Conservation (phyloP, 2,329 filamentous ascomycete species). For the Magnaporthales sp. region DNA sequence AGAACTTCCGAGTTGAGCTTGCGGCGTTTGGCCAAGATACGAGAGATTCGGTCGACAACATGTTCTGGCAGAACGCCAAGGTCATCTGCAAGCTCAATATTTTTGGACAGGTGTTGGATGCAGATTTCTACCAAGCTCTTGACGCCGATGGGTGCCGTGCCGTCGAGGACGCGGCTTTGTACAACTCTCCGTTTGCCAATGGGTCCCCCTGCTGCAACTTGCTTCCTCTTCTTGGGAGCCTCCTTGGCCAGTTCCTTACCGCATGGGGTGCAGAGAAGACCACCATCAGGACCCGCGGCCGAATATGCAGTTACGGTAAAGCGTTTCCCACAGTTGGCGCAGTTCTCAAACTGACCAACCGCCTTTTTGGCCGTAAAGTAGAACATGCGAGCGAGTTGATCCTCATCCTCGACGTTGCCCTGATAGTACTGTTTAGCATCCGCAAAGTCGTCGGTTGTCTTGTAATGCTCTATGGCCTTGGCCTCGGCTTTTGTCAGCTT, state of each 20-base stretch:
- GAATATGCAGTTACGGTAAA: conserved; percentile 92
- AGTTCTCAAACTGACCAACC: conserved; percentile 81
- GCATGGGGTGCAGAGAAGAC: conserved; percentile 76
- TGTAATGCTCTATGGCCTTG: conserved; percentile 46
- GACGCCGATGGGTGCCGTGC: conserved; percentile 53
- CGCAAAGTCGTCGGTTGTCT: conserved; percentile 35
- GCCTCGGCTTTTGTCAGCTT: conserved; percentile 46
- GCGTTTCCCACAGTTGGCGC: conserved; percentile 73
- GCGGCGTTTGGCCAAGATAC: conserved; percentile 51
- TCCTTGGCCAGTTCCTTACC: conserved; percentile 65
- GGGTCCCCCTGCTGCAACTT: conserved; percentile 37
- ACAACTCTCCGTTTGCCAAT: conserved; percentile 62
- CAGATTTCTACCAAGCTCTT: conserved; percentile 60
- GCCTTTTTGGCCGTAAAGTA: conserved; percentile 39
- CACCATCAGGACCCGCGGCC: conserved; percentile 71
- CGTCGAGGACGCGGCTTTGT: conserved; percentile 80
- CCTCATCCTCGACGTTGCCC: conserved; percentile 33
- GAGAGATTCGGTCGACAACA: conserved; percentile 49
- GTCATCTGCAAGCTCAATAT: conserved; percentile 53
- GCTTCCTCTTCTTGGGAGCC: conserved; percentile 48
- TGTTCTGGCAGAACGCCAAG: conserved; percentile 49
- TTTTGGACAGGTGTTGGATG: conserved; percentile 53
- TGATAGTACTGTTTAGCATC: conserved; percentile 35
- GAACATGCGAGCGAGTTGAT: conserved; percentile 40
- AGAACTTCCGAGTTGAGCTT: conserved; percentile 46